These are phyloP conservation scores for Kuraishia piskuri DNA, from an alignment of 805 yeast species.

Conservation along the genomic window DNA sequence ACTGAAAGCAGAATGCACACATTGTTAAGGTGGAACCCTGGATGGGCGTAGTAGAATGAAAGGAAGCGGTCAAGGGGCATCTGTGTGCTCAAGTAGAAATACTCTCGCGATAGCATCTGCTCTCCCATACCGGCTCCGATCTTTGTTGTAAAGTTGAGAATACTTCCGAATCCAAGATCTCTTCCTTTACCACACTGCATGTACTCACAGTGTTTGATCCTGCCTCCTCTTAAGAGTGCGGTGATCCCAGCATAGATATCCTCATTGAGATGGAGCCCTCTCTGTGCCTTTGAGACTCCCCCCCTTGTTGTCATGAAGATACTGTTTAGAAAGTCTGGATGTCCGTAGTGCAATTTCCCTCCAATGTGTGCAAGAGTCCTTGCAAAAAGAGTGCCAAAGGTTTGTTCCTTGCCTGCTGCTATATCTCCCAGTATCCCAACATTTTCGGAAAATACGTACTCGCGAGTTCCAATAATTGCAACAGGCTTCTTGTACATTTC, in stretches of 20 bases:
- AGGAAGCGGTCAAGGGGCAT: constrained; percentile 71
- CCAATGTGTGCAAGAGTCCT: constrained; percentile 77
- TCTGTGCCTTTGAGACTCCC: constrained; percentile 80
- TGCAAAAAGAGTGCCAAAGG: constrained; percentile 79
- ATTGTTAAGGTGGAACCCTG: constrained; percentile 79
- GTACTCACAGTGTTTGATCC: constrained; percentile 77
- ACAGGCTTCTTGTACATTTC: constrained; percentile 41
- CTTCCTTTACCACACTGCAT: constrained; percentile 84
- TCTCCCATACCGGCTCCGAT: constrained; percentile 92
- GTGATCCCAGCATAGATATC: constrained; percentile 85
- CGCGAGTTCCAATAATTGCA: constrained; percentile 79
- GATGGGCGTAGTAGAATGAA: constrained; percentile 78
- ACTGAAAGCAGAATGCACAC: constrained; percentile 65
- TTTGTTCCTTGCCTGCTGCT: constrained; percentile 85
- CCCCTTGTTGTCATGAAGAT: constrained; percentile 79
- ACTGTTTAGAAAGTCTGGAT: constrained; percentile 73
- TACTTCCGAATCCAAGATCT: constrained; percentile 78
- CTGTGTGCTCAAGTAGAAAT: constrained; percentile 70
- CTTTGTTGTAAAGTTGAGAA: constrained; percentile 72
- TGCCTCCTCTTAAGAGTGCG: constrained; percentile 72
- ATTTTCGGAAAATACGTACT: constrained; percentile 76
- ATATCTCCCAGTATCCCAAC: constrained; percentile 77
- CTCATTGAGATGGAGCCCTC: constrained; percentile 75
- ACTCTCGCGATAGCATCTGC: constrained; percentile 76
- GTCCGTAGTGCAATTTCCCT: constrained; percentile 80